These are phyloP conservation scores for Stephanodiscus triporus DNA, from an alignment of 108 stramenopile species.

Conservation along the genomic window DNA sequence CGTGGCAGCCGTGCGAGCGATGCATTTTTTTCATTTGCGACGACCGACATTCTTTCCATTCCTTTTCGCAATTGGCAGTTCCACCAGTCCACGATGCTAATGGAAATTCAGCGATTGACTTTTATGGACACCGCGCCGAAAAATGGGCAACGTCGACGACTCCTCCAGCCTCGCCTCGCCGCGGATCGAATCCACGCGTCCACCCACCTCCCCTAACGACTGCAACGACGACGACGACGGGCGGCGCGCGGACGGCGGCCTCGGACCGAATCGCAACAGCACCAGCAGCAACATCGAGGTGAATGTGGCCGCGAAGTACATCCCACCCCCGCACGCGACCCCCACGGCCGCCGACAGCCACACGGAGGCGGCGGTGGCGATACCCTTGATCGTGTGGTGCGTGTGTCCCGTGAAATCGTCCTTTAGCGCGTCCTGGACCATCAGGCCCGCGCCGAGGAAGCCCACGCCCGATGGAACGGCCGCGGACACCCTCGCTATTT, in stretches of 20 bases:
- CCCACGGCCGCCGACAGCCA: conserved; percentile 79
- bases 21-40: too few relatives aligned
- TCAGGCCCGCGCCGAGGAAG: conserved; percentile 78
- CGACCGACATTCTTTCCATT: too few relatives aligned
- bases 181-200: too few relatives aligned
- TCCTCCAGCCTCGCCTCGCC: too few relatives aligned
- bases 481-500: conserved; percentile 60
- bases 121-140: too few relatives aligned
- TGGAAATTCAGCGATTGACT: too few relatives aligned
- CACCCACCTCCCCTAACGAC: too few relatives aligned
- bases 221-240: too few relatives aligned
- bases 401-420: conserved; percentile 44
- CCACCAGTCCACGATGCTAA: too few relatives aligned
- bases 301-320: conserved; percentile 80
- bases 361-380: conserved; percentile 58
- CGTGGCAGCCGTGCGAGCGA: too few relatives aligned
- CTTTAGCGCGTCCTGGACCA: conserved; percentile 66
- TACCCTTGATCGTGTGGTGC: conserved; percentile 9
- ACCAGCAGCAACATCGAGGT: conserved; percentile 73
- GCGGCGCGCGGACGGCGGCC: conserved; percentile 15
- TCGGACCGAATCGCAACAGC: conserved; percentile 82
- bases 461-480: conserved; percentile 83
- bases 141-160: too few relatives aligned
- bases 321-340: conserved; percentile 72
- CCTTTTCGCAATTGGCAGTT: too few relatives aligned